Evolutionary conservation across 2,329 filamentous ascomycete species (phyloP).

Genomic region (Xylariaceae sp.): DNA sequence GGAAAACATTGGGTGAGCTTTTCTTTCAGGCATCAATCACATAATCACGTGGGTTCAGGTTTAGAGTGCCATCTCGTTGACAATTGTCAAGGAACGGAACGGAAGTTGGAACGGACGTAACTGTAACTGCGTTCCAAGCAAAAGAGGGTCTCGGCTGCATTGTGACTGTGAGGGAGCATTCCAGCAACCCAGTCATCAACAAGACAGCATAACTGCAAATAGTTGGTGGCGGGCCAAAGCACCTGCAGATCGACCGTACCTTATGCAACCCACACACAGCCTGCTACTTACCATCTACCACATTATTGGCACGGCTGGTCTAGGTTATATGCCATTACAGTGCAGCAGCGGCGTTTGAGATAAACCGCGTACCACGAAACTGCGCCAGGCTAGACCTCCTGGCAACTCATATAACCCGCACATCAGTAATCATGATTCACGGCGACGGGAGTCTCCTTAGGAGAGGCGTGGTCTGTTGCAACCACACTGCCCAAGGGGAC

Average conservation of each 20-base stretch:
- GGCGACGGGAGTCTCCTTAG: background rate
- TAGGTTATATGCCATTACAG: background rate
- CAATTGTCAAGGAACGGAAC: background rate
- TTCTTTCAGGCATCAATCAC: constrained; percentile 5
- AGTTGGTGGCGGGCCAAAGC: background rate
- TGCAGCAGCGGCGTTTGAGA: background rate
- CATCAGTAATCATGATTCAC: background rate
- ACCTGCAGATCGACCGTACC: background rate
- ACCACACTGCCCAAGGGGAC: no score
- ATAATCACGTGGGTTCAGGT: background rate
- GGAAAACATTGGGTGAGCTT: background rate
- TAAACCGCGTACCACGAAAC: background rate
- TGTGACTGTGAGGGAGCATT: background rate
- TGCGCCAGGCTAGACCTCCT: background rate
- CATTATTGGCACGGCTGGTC: background rate
- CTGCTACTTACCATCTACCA: background rate
- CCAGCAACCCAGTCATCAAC: background rate
- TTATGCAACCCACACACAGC: background rate
- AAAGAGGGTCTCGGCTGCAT: background rate
- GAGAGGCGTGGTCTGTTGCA: background rate
- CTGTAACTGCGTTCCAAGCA: no score
- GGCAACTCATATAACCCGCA: background rate
- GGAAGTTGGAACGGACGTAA: no score
- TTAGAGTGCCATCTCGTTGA: background rate
- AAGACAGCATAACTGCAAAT: background rate